Evolutionary conservation across 2,329 filamentous ascomycete species (phyloP).

Genomic region (Pseudocercospora vitis): DNA sequence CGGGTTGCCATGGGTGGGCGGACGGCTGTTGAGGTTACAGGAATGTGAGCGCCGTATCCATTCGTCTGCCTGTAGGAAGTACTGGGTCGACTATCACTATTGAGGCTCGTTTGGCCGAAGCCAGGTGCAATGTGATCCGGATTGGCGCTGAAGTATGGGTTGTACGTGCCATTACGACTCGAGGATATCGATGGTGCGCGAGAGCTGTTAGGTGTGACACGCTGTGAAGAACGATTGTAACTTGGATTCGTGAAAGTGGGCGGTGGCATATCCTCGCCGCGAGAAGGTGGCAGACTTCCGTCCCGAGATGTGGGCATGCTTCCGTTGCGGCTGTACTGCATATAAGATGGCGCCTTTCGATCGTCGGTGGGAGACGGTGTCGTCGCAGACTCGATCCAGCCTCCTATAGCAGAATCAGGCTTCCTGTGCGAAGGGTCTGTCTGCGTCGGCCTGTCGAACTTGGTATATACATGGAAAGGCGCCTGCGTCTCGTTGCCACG

Average conservation of each 20-base stretch:
- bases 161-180: slow-evolving; percentile 45
- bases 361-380: slow-evolving; percentile 46
- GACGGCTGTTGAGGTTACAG: not conserved
- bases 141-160: slow-evolving; percentile 42
- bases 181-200: slow-evolving; percentile 50
- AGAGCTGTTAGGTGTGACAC: slow-evolving; percentile 26
- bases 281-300: slow-evolving; percentile 57
- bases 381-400: slow-evolving; percentile 28
- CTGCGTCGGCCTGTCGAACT: slow-evolving; percentile 34
- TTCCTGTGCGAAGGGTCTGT: slow-evolving; percentile 28
- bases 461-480: slow-evolving; percentile 38
- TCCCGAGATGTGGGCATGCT: slow-evolving; percentile 55
- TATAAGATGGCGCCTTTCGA: slow-evolving; percentile 41
- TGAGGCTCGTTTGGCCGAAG: slow-evolving; percentile 32
- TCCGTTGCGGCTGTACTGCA: slow-evolving; percentile 47
- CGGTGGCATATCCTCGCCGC: slow-evolving; percentile 47
- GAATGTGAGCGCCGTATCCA: slow-evolving; percentile 11
- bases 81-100: slow-evolving; percentile 22
- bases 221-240: slow-evolving; percentile 24
- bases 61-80: slow-evolving; percentile 21
- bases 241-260: slow-evolving; percentile 33
- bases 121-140: slow-evolving; percentile 42
- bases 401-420: slow-evolving; percentile 28
- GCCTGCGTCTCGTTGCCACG: slow-evolving; percentile 29
- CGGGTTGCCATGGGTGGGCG: not conserved